phyloP scores from a whole-genome alignment of 2,329 filamentous ascomycete species.

The Dactylellina parvicollis region DNA sequence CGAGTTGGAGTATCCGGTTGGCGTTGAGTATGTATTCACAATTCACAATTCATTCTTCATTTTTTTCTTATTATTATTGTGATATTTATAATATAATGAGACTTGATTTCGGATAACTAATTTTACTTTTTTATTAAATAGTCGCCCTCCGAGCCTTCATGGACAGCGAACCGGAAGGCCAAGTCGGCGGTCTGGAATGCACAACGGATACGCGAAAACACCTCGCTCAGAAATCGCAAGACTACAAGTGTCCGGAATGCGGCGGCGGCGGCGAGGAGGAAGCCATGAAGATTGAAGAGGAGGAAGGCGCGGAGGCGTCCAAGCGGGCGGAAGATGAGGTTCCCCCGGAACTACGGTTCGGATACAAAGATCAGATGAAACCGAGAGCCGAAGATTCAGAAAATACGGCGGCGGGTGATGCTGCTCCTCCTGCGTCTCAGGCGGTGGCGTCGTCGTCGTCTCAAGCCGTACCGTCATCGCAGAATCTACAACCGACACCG shows the following conservation, averaged over 20 bases:
- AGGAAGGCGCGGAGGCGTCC: conserved; percentile 60
- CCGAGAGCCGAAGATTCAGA: conserved; percentile 59
- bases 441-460: neutral
- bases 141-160: conserved; percentile 85
- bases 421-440: neutral
- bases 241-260: conserved; percentile 77
- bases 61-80: neutral
- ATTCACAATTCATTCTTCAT: neutral
- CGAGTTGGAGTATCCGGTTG: conserved; percentile 94
- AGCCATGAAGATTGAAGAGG: conserved; percentile 59
- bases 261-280: conserved; percentile 64
- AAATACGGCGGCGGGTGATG: neutral
- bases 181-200: conserved; percentile 88
- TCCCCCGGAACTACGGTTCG: conserved; percentile 71
- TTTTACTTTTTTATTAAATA: neutral
- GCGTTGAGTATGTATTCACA: conserved; percentile 70
- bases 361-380: conserved; percentile 76
- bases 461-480: neutral
- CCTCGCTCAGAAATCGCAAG: conserved; percentile 73
- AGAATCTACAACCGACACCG: conserved; percentile 5
- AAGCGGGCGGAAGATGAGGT: conserved; percentile 62
- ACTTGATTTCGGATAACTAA: conserved; percentile 1
- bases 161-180: conserved; percentile 86
- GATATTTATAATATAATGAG: neutral
- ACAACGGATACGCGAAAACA: conserved; percentile 72